Base-by-base conservation (phyloP, 768 basidiomycete genomes). In the Lyophyllum shimeji region DNA sequence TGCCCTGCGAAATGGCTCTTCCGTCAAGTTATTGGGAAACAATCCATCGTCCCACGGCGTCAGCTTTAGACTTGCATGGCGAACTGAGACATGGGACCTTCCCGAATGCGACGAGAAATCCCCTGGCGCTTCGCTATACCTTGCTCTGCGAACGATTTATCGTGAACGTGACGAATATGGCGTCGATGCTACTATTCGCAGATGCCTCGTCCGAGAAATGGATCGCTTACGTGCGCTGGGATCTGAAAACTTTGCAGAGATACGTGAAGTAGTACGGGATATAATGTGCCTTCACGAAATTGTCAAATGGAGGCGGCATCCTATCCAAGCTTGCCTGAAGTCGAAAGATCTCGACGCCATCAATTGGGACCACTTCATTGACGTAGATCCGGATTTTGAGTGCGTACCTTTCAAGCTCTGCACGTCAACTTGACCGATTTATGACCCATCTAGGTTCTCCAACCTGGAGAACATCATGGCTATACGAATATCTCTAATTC, bases 61-160 rank as follows among this genome's bases (percentile, higher is more conserved):
- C 75, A 82, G 76, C 31, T 95, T 93, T 69, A 81, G 85, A 39
- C 76, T 98, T 1, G 97, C 90, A 15, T 98, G 97, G 97, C 81
- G 95, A 45, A 96, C 95, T 0, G 92, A 90, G 58, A 88, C 86
- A 1, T 99, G 97, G 97, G 95, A 98, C 70, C 74, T 99, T 23
- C 95, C 95, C 0, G 83, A 90, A 47, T 75, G 76, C 9, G 69
- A 71, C 1, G 70, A 76, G 51, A 71, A 72, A 21, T 74, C 74
- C 24, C 69, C 83, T 8, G 84, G 82, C 21, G 77, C 81, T 13
- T 72, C 86, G 1, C 73, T 98, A 3, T 99, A 96, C 69, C 76
- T 80, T 29, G 86, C 91, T 3, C 76, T 99, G 31, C 83, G 90
- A 40, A 85, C 93, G 0, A 73, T 93, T n/a, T 84, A 95, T 60